Evolutionary conservation across 192 early-diverging fungal species (phyloP).

Genomic region (Backusella mclennaniae): DNA sequence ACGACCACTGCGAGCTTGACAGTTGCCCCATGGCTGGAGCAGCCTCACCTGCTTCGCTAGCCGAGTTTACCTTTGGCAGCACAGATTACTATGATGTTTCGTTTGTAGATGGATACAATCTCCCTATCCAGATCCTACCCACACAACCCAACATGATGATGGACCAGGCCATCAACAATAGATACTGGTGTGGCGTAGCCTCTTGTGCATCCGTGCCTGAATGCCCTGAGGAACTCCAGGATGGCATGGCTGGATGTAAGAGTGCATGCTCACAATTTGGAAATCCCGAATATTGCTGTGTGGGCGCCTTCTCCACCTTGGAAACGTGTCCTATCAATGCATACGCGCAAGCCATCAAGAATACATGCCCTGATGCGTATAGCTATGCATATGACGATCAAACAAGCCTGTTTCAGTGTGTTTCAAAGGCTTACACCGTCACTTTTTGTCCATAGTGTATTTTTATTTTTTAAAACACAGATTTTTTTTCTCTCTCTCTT

Average conservation of each 20-base stretch:
- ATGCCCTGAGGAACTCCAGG: conserved; percentile 22
- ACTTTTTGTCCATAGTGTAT: conserved; percentile 24
- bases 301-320: conserved; percentile 14
- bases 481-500: background rate
- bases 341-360: conserved; percentile 21
- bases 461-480: background rate
- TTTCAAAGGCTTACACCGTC: conserved; percentile 18
- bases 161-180: background rate
- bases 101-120: conserved; percentile 36
- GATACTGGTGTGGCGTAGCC: conserved; percentile 18
- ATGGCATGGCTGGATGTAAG: conserved; percentile 13
- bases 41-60: conserved; percentile 22
- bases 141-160: background rate
- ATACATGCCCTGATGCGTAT: conserved; percentile 29
- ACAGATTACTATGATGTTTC: conserved; percentile 32
- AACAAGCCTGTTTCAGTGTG: conserved; percentile 23
- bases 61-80: conserved; percentile 28
- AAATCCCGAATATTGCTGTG: conserved; percentile 23
- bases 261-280: conserved; percentile 27
- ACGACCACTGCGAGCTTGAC: background rate
- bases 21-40: background rate
- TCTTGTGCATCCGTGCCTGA: conserved; percentile 5
- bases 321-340: conserved; percentile 11
- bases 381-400: conserved; percentile 33
- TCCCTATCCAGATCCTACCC: conserved; percentile 30